phyloP scores from a whole-genome alignment of 129 eudicot species.

The Escallonia rubra region DNA sequence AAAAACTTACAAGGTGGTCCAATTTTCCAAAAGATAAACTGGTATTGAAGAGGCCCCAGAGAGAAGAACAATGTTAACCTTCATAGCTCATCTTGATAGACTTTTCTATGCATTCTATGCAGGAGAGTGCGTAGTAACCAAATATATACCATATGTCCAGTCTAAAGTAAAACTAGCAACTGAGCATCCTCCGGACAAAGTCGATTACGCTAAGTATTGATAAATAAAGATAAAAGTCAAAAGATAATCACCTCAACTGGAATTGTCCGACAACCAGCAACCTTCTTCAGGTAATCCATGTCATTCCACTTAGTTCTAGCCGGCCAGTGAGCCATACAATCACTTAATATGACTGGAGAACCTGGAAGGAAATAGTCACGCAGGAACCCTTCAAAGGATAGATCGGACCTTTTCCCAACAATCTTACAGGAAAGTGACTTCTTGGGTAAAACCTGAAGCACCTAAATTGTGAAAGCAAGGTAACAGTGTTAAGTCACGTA shows the following conservation, averaged over 20 bases:
- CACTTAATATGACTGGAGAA: conserved; percentile 81
- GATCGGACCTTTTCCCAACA: conserved; percentile 46
- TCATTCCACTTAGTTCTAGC: conserved; percentile 85
- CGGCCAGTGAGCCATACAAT: conserved; percentile 93
- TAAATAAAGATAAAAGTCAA: conserved; percentile 1
- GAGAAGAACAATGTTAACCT: too few species aligned
- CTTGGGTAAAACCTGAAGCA: conserved; percentile 47
- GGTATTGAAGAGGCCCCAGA: too few species aligned
- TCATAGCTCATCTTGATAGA: too few species aligned
- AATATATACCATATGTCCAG: too few species aligned
- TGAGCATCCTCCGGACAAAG: too few species aligned
- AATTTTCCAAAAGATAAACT: too few species aligned
- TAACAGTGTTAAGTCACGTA: too few species aligned
- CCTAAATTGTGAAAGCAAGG: conserved; percentile 24
- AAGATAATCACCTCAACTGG: conserved; percentile 82
- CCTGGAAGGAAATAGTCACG: conserved; percentile 70
- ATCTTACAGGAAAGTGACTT: conserved; percentile 68
- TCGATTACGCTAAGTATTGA: too few species aligned
- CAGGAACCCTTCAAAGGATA: conserved; percentile 89
- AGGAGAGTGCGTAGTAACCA: too few species aligned
- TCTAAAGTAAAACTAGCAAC: too few species aligned
- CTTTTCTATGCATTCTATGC: too few species aligned
- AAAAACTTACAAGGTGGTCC: too few species aligned
- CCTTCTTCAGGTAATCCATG: conserved; percentile 65
- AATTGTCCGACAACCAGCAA: conserved; percentile 91